phyloP scores from a whole-genome alignment of 441 rosid species.

The Erysimum pusillum region DNA sequence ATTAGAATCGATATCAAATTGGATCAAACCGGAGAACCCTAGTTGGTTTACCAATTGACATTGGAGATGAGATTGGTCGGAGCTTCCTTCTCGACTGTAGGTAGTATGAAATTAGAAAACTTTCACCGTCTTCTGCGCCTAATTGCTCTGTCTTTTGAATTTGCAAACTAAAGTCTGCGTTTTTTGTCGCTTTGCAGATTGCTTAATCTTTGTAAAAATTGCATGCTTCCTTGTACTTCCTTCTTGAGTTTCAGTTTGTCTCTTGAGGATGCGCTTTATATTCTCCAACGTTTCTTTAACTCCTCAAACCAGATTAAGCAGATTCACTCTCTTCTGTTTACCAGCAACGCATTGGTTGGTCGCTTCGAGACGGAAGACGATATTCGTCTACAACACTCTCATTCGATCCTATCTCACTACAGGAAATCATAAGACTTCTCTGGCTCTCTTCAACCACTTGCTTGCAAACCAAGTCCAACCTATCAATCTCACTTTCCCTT shows the following conservation, averaged over 20 bases:
- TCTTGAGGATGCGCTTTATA: conserved; percentile 57
- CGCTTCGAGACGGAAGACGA: conserved; percentile 53
- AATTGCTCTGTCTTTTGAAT: too few species aligned
- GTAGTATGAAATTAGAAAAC: conserved; percentile 3
- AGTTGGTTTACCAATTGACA: conserved; percentile 20
- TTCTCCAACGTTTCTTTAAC: conserved; percentile 60
- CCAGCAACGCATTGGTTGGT: conserved; percentile 36
- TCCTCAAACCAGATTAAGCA: conserved; percentile 58
- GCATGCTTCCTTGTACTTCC: conserved; percentile 37
- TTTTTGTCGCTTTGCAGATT: conserved; percentile 17
- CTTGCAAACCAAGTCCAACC: conserved; percentile 51
- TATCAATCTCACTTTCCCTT: conserved; percentile 78
- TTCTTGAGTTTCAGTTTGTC: conserved; percentile 24
- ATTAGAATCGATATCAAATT: conserved; percentile 4
- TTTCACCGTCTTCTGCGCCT: too few species aligned
- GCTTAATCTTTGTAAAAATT: conserved; percentile 1
- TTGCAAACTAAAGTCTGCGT: not conserved
- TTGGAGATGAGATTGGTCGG: not conserved
- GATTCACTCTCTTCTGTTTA: conserved; percentile 60
- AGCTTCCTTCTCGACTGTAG: too few species aligned
- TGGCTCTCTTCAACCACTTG: conserved; percentile 65
- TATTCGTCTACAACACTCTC: conserved; percentile 65
- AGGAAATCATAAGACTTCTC: conserved; percentile 47
- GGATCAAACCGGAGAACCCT: conserved; percentile 15
- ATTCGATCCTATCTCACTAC: conserved; percentile 64